Evolutionary conservation across 345 rosid genomes (phyloP).

Genomic region (Clarkia xantiana): DNA sequence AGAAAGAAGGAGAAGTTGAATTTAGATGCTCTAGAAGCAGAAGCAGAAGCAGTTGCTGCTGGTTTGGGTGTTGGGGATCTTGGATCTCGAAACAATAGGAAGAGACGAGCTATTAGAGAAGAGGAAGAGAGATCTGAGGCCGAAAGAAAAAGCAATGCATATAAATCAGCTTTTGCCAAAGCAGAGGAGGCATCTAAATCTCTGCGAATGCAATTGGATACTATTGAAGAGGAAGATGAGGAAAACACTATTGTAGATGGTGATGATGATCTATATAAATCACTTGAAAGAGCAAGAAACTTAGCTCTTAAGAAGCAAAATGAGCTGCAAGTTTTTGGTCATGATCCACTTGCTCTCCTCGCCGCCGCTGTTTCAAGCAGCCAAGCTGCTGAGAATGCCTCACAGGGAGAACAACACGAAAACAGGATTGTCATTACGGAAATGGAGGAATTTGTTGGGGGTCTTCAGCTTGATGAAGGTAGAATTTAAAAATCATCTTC

Average conservation of each 20-base stretch:
- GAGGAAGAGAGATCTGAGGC: slow-evolving; percentile 67
- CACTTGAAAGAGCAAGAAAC: slow-evolving; percentile 72
- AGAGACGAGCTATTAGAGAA: slow-evolving; percentile 66
- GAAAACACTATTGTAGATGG: slow-evolving; percentile 52
- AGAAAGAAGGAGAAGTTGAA: slow-evolving; percentile 84
- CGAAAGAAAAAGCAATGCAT: slow-evolving; percentile 66
- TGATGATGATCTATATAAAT: slow-evolving; percentile 61
- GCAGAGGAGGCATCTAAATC: slow-evolving; percentile 83
- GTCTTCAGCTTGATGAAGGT: slow-evolving; percentile 78
- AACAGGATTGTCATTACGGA: slow-evolving; percentile 77
- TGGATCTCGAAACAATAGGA: slow-evolving; percentile 76
- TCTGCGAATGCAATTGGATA: slow-evolving; percentile 41
- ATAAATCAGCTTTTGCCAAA: slow-evolving; percentile 60
- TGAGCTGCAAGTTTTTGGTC: slow-evolving; percentile 39
- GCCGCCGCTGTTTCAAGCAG: slow-evolving; percentile 27
- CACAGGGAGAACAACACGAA: slow-evolving; percentile 51
- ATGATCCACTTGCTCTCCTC: slow-evolving; percentile 59
- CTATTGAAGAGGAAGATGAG: slow-evolving; percentile 42
- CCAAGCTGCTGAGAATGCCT: slow-evolving; percentile 25
- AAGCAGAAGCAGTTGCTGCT: slow-evolving; percentile 62
- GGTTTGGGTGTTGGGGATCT: slow-evolving; percentile 85
- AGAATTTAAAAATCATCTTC: not conserved
- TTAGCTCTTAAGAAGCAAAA: slow-evolving; percentile 65
- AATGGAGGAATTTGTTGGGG: slow-evolving; percentile 93
- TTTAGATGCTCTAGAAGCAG: slow-evolving; percentile 79